Evolutionary conservation across 2,329 filamentous ascomycete genomes (phyloP), one percentile per base, ranked within the genome.

Genomic region (Furcasterigmium furcatum): DNA sequence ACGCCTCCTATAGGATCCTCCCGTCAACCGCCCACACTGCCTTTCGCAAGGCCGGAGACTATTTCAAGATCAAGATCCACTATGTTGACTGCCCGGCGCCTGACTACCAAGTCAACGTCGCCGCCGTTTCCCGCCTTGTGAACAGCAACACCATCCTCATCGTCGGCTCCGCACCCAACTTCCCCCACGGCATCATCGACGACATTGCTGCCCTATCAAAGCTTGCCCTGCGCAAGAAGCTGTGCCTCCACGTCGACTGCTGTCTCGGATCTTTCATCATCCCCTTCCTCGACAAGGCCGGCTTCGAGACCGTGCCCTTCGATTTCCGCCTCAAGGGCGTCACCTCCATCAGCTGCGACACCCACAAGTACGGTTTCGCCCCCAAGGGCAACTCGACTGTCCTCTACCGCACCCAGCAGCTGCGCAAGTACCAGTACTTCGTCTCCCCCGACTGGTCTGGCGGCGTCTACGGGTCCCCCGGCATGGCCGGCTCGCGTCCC

Each of bases 301-400:
- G 94, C 38, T 97, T 96, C 66, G 89, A 95, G 51, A 80, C 87
- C 19, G 83, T 87, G 55, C 84, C 83, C 5, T 97, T 97, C 62
- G 94, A 99, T 66, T 99, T 99, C 80, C 84, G 88, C 46, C 83
- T 95, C 48, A 90, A 88, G 55, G 94, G 94, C 57, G 94, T 99
- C 30, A 96, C 92, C 4, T 92, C 87, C 65, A 97, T 99, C 66
- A 91, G 85, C 55, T 95, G 91, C 65, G 94, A 99, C 65, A 99
- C 94, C 3, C 94, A 99, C 79, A 99, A 99, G 67, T 99, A 99
- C 64, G 94, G 94, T 30, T 99, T 99, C 62, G 94, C 94, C 1
- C 94, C 94, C 44, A 99, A 99, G 73, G 94, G 94, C 55, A 99
- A 95, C 77, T 94, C 87, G 43, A 94, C 91, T 2, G 78, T 96